Evolutionary conservation across 2,329 filamentous ascomycete genomes (phyloP).

Genomic region (Ophiostoma perfectum): DNA sequence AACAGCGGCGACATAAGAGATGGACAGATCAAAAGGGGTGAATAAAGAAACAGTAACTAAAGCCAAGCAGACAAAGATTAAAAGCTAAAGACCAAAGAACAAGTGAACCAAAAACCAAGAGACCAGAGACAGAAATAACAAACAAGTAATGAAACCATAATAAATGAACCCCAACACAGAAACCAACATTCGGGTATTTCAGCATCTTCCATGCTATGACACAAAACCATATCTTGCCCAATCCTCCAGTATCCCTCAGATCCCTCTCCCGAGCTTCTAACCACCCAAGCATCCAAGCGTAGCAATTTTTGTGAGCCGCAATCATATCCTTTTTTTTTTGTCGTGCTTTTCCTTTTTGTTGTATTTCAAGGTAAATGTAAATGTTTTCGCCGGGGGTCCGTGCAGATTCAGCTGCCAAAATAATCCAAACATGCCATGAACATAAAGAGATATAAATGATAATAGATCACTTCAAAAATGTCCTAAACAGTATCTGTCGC

Average conservation of each 20-base stretch:
- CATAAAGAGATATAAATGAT: background rate
- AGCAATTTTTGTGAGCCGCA: background rate
- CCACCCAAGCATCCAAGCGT: background rate
- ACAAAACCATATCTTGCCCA: background rate
- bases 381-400: background rate
- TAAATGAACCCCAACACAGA: background rate
- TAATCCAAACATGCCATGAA: background rate
- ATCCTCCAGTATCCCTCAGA: background rate
- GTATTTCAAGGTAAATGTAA: too few species aligned
- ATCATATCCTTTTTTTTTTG: background rate
- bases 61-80: background rate
- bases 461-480: background rate
- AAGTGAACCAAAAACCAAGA: background rate
- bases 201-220: conserved; percentile 7
- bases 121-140: background rate
- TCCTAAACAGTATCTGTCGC: too few species aligned
- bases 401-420: background rate
- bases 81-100: background rate
- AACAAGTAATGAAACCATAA: background rate
- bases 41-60: background rate
- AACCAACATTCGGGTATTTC: conserved; percentile 6
- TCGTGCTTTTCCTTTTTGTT: background rate
- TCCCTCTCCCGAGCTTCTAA: background rate
- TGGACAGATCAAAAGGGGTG: background rate
- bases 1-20: background rate